Conservation (phyloP, 371 early-diverging fungal species). For the Cladochytrium tenue region DNA sequence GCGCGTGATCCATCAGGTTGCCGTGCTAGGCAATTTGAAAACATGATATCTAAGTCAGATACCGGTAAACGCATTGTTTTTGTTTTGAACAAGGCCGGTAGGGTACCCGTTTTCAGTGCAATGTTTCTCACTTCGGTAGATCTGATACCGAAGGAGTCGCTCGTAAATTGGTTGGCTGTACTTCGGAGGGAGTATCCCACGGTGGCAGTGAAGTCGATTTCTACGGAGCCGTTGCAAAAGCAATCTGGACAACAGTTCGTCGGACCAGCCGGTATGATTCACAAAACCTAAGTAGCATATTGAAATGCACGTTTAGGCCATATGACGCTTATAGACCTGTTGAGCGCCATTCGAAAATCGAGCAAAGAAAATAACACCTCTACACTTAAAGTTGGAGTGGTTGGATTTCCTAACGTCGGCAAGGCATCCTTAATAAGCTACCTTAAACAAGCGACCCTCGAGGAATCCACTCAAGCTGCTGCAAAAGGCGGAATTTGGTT, state of each 20-base stretch:
- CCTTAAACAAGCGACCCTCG: too few relatives aligned
- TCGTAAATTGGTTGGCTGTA: conserved; percentile 89
- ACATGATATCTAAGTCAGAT: conserved; percentile 78
- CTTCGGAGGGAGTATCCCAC: conserved; percentile 93
- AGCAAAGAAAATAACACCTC: conserved; percentile 90
- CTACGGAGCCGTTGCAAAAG: too few relatives aligned
- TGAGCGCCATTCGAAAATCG: too few relatives aligned
- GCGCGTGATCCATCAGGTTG: conserved; percentile 96
- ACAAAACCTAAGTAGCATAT: too few relatives aligned
- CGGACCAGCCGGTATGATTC: too few relatives aligned
- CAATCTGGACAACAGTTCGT: too few relatives aligned
- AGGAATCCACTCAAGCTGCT: too few relatives aligned
- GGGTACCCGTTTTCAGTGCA: conserved; percentile 19
- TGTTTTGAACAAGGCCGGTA: conserved; percentile 88
- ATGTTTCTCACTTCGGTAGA: conserved; percentile 49
- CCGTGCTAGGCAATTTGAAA: conserved; percentile 83
- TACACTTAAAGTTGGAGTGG: conserved; percentile 94
- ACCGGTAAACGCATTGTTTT: conserved; percentile 89
- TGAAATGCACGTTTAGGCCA: too few relatives aligned
- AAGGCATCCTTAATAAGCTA: too few relatives aligned
- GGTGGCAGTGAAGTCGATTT: conserved; percentile 92
- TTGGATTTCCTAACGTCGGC: conserved; percentile 99
- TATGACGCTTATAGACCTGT: too few relatives aligned
- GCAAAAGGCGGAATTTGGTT: too few relatives aligned
- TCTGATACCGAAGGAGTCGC: conserved; percentile 86